A percentile compares a stretch with the other conserved stretches of the same genome.
Evolutionary conservation across 2,329 filamentous ascomycete species (phyloP).

Genomic region (Nectriaceae sp.): DNA sequence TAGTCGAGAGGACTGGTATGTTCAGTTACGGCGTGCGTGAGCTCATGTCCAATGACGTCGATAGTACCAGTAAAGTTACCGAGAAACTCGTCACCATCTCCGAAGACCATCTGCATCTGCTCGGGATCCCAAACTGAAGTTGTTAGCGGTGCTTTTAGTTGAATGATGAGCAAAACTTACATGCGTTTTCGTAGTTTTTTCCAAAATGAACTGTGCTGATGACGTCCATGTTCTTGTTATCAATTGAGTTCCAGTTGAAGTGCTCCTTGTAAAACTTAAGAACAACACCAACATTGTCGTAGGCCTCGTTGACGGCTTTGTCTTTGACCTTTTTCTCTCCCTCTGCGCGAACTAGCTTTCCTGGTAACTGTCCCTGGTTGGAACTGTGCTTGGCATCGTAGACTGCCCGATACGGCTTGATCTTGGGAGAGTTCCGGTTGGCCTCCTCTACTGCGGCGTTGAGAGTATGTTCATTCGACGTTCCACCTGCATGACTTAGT

Average conservation of each 20-base stretch:
- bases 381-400: slow-evolving; percentile 44
- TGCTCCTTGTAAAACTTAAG: slow-evolving; percentile 51
- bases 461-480: slow-evolving; percentile 20
- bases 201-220: slow-evolving; percentile 56
- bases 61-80: slow-evolving; percentile 53
- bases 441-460: slow-evolving; percentile 16
- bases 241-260: slow-evolving; percentile 53
- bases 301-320: slow-evolving; percentile 49
- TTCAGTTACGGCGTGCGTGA: slow-evolving; percentile 57
- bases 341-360: slow-evolving; percentile 44
- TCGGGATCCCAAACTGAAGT: slow-evolving; percentile 50
- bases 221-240: slow-evolving; percentile 52
- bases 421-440: slow-evolving; percentile 19
- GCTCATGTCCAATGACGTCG: slow-evolving; percentile 59
- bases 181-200: slow-evolving; percentile 52
- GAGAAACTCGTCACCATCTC: slow-evolving; percentile 54
- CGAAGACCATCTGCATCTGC: slow-evolving; percentile 55
- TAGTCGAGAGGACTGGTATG: slow-evolving; percentile 53
- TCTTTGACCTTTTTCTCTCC: slow-evolving; percentile 43
- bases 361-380: slow-evolving; percentile 42
- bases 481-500: slow-evolving; percentile 1
- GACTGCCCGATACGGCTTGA: slow-evolving; percentile 42
- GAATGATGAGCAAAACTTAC: slow-evolving; percentile 30
- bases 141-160: background rate
- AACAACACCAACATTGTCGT: slow-evolving; percentile 51